Evolutionary conservation across 345 rosid species (phyloP).

Genomic region (Raphanus raphanistrum): DNA sequence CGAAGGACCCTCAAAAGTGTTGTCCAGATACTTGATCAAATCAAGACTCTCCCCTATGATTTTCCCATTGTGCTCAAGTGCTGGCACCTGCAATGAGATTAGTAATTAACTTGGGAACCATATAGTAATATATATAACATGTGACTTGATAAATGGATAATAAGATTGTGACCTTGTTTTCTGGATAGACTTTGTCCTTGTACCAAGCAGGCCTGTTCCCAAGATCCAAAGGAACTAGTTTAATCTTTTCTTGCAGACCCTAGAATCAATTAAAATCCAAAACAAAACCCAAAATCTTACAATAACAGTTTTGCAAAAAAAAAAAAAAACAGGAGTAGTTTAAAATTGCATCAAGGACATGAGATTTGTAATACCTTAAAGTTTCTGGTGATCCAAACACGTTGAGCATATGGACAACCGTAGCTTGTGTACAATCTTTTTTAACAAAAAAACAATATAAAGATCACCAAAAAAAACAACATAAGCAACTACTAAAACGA

Average conservation of each 20-base stretch:
- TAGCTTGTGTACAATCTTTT: slow-evolving; percentile 70
- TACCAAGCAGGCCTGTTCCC: slow-evolving; percentile 86
- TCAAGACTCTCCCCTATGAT: slow-evolving; percentile 87
- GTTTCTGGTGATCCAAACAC: slow-evolving; percentile 95
- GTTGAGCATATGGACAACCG: slow-evolving; percentile 78
- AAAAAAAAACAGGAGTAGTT: not conserved
- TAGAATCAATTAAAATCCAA: slow-evolving; percentile 14
- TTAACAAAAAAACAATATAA: slow-evolving; percentile 1
- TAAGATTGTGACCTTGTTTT: slow-evolving; percentile 61
- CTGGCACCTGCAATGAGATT: slow-evolving; percentile 58
- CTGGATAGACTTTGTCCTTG: slow-evolving; percentile 75
- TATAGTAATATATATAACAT: not conserved
- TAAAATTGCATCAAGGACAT: not conserved
- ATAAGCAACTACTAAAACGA: not conserved
- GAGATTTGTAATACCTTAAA: slow-evolving; percentile 50
- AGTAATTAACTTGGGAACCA: not conserved
- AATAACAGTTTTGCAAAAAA: not conserved
- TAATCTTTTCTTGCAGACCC: slow-evolving; percentile 83
- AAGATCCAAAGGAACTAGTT: slow-evolving; percentile 76
- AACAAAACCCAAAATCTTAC: slow-evolving; percentile 5
- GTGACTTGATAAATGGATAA: not conserved
- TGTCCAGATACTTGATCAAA: slow-evolving; percentile 70
- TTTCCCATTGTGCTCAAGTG: slow-evolving; percentile 91
- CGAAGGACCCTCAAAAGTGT: slow-evolving; percentile 83
- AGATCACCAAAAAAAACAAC: not conserved